A percentile compares a stretch with the other conserved stretches of the same genome.
Conservation (phyloP, 176 grass and related monocot species). For the Avena insularis region DNA sequence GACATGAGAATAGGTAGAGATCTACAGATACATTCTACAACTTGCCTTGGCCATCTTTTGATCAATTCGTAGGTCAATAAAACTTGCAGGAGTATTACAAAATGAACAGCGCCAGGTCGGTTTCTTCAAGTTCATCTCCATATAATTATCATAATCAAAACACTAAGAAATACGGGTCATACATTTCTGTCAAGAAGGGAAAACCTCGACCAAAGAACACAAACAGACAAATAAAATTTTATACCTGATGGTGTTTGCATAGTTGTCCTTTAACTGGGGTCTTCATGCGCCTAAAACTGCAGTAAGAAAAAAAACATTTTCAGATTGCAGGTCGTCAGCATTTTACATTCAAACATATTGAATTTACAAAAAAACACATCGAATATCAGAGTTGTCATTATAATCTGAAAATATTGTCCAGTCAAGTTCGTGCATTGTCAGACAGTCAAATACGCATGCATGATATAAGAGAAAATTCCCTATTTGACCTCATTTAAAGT, state of each 20-base stretch:
- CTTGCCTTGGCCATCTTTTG: slow-evolving; percentile 87
- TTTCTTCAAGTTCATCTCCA: slow-evolving; percentile 90
- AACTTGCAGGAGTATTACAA: slow-evolving; percentile 77
- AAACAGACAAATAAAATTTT: slow-evolving; percentile 38
- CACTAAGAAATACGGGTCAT: slow-evolving; percentile 52
- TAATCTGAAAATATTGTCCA: slow-evolving; percentile 13
- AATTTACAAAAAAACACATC: background rate
- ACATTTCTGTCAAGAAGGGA: slow-evolving; percentile 20
- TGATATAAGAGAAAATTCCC: too few relatives aligned
- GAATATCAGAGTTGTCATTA: slow-evolving; percentile 1
- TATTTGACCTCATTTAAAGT: too few relatives aligned
- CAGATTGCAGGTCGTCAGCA: slow-evolving; percentile 20
- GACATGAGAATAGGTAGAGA: background rate
- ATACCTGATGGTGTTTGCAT: slow-evolving; percentile 96
- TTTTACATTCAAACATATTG: slow-evolving; percentile 30
- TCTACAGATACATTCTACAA: slow-evolving; percentile 24
- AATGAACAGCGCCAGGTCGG: slow-evolving; percentile 87
- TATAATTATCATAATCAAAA: slow-evolving; percentile 98
- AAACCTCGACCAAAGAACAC: slow-evolving; percentile 20
- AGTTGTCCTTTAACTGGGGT: slow-evolving; percentile 81
- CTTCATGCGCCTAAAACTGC: slow-evolving; percentile 81
- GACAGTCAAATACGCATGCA: background rate
- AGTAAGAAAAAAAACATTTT: slow-evolving; percentile 36
- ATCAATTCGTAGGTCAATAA: slow-evolving; percentile 75
- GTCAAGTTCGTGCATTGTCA: background rate